Evolutionary conservation across 1,284 basidiomycete genomes (phyloP), one percentile per base, ranked within the genome.

Genomic region (Ceratobasidium papillatum): DNA sequence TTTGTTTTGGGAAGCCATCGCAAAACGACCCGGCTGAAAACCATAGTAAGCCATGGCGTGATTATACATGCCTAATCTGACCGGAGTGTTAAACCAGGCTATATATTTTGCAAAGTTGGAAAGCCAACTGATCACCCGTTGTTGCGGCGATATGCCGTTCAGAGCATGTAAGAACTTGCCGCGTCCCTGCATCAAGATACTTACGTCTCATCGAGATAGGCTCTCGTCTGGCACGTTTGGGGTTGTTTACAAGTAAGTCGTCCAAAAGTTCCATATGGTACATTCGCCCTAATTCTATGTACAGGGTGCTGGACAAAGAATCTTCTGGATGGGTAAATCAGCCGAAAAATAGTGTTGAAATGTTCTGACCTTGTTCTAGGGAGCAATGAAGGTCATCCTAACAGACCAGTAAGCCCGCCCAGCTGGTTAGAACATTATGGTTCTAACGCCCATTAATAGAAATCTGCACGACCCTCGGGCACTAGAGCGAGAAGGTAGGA

Each of bases 1-100:
- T 73, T 52, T 73, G 71, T 43, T 73, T 73, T 30, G 71, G 71
- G 27, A 73, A 73, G 30, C 71, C 71, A 38, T 73, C 71, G 19
- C 71, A 73, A 34, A 19, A 62, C 38, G 71, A 73, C 36, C 71
- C 71, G 8, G 47, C 71, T n/a, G 71, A 73, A 45, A 73, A 73
- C 22, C 71, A 73, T 41, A 43, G 71, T 52, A n/a, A 62, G 71
- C 47, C 17, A 11, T 22, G 12, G 14, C 17, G 61, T 51, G 27
- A 4, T n/a, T 32, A 14, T 22, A 25, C 19, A 3, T 3, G 43
- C 11, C 9, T 7, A n/a, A 3, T 32, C 30, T 25, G 3, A 12
- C 17, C 43, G 9, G 27, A 30, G 22, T 41, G 19, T 34, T 36
- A 7, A 1, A 32, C 9, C 25, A 73, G 68, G 41, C 19, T 73